Percentiles rank a stretch among this genome's conserved stretches.
Conservation (phyloP, 2,329 filamentous ascomycete species). For the Sporothrix euskadiensis region DNA sequence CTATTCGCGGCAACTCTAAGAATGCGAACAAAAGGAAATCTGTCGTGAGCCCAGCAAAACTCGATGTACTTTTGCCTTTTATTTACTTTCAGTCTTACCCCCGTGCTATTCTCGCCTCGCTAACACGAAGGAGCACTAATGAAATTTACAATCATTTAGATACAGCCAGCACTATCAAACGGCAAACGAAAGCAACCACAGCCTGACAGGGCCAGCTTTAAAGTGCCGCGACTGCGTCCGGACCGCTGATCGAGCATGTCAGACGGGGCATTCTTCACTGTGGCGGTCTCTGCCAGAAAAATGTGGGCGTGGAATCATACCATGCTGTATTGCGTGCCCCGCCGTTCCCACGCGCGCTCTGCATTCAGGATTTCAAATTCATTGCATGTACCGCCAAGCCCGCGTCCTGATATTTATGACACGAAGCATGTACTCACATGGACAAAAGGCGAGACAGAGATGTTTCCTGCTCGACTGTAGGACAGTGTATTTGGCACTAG, state of each 20-base stretch:
- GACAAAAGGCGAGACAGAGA: neutral
- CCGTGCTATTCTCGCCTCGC: neutral
- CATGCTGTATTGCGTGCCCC: neutral
- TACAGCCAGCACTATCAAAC: neutral
- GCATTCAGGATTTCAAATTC: neutral
- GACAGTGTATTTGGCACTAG: neutral
- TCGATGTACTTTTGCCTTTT: neutral
- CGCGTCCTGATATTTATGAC: neutral
- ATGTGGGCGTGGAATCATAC: conserved; percentile 1
- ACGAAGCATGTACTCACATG: neutral
- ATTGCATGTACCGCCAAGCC: neutral
- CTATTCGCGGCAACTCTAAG: neutral
- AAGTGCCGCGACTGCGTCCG: neutral
- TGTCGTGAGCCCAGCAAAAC: too few species aligned
- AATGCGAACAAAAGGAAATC: neutral
- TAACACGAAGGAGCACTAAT: neutral
- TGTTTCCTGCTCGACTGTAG: neutral
- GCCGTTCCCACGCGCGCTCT: neutral
- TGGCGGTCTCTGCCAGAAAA: neutral
- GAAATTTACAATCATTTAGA: neutral
- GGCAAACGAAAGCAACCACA: neutral
- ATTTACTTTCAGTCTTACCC: neutral
- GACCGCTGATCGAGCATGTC: conserved; percentile 1
- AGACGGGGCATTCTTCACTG: conserved; percentile 14
- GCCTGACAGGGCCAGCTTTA: neutral